These are phyloP conservation scores for Termitomyces sp. DNA, from an alignment of 768 basidiomycete genomes.

Conservation along the genomic window DNA sequence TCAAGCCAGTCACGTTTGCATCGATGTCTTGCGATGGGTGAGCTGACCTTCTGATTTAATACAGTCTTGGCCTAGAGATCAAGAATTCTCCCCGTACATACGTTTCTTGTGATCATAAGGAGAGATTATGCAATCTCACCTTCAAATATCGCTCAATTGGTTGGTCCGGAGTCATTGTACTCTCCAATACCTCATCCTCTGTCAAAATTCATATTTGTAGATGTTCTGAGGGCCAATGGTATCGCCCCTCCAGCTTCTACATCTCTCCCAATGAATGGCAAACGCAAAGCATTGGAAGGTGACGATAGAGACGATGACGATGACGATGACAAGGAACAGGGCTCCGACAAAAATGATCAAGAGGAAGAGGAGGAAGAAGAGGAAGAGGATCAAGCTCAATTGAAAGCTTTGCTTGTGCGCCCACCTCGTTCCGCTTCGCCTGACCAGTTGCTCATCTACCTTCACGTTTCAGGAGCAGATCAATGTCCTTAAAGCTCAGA, in stretches of 20 bases:
- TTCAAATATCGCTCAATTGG: constrained; percentile 16
- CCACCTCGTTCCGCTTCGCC: not conserved
- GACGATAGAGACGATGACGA: not conserved
- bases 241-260: constrained; percentile 1
- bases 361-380: not conserved
- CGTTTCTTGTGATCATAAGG: not conserved
- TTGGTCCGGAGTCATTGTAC: constrained; percentile 4
- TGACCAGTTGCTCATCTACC: not conserved
- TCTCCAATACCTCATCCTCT: not conserved
- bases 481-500: constrained; percentile 6
- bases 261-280: not conserved
- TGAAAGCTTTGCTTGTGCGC: not conserved
- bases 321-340: not conserved
- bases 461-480: not conserved
- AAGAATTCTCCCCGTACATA: not conserved
- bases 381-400: not conserved
- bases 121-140: not conserved
- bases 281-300: not conserved
- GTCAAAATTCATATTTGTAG: not conserved
- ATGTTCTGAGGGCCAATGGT: constrained; percentile 8
- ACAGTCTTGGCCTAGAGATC: constrained; percentile 2
- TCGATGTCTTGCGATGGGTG: not conserved
- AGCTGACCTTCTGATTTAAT: not conserved
- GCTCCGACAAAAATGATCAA: not conserved
- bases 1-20: not conserved